Evolutionary conservation across 768 basidiomycete species (phyloP).

Genomic region (Termitomyces titanicus): DNA sequence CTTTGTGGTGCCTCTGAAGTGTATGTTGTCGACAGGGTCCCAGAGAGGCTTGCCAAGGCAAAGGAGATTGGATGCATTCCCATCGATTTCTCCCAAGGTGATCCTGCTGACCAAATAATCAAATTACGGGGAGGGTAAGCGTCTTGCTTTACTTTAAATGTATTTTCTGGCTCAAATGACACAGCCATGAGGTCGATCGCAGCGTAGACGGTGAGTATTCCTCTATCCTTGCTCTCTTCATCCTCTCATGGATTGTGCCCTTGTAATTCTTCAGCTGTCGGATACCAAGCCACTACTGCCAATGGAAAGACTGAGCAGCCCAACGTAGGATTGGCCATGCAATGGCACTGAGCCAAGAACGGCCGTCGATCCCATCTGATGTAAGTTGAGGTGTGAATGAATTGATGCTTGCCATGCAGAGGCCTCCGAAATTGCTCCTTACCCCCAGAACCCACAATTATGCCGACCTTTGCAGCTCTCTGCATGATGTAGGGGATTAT

Average conservation of each 20-base stretch:
- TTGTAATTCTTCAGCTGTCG: constrained; percentile 33
- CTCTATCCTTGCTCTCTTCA: background rate
- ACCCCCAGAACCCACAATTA: too few species aligned
- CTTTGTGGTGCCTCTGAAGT: constrained; percentile 50
- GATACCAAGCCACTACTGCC: constrained; percentile 50
- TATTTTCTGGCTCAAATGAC: background rate
- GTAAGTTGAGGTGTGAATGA: too few species aligned
- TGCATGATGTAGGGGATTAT: too few species aligned
- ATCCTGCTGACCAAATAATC: constrained; percentile 47
- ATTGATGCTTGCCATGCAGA: too few species aligned
- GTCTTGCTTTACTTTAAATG: background rate
- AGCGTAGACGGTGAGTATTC: constrained; percentile 38
- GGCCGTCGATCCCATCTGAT: too few species aligned
- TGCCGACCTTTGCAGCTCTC: too few species aligned
- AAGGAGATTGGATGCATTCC: constrained; percentile 49
- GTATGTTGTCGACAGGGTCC: constrained; percentile 54
- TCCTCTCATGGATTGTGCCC: background rate
- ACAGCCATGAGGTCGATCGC: constrained; percentile 47
- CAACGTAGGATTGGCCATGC: too few species aligned
- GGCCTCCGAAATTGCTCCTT: too few species aligned
- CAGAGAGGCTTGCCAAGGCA: constrained; percentile 49
- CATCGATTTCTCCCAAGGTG: constrained; percentile 44
- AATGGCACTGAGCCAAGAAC: too few species aligned
- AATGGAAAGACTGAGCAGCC: constrained; percentile 57
- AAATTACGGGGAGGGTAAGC: constrained; percentile 39